Base-by-base conservation (phyloP, 768 basidiomycete genomes). In the Suillus brevipes region DNA sequence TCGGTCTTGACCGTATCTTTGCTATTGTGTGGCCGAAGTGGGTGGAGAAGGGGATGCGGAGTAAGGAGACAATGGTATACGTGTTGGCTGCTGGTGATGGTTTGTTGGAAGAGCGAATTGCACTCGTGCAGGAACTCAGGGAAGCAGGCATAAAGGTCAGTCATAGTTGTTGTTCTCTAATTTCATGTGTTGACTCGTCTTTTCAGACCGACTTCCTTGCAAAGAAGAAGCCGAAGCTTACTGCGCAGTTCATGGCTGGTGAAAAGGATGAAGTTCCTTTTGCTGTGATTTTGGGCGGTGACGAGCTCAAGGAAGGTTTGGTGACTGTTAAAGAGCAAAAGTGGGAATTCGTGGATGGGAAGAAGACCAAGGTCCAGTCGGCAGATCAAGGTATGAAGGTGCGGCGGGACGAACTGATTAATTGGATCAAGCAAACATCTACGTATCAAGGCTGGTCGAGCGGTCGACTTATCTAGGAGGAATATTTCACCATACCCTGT, bases 201-300 rank as follows among this genome's bases (percentile, higher is more conserved):
- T 50, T 50, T 6, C 69, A 96, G 94, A 85, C 92, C 64, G 97
- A 99, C 76, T 99, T 94, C 80, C 80, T 95, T 70, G 92, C 93
- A 66, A 98, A 97, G 77, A 87, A 81, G 62, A 98, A 97, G 75
- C 96, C 97, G 0, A 98, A 98, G 75, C 77, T 94, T 40, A 83
- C 84, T 0, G 82, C 87, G 3, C 97, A 99, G 72, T 98, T 97
- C 73, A 91, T 91, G 25, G 89, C 90, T 1, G 92, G 91, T 34
- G 97, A 97, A 79, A 89, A 82, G 73, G 96, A 98, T 71, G 90
- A 94, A 68, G 93, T 94, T 50, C 97, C 96, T 0, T 97, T 94
- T 77, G 95, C 91, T 2, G 84, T 98, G 64, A 92, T 99, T 68
- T 80, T 99, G n/a, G 96, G 95, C 10, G 85, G 84, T 1, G 89